phyloP scores from a whole-genome alignment of 306 rosid species.

The Notholithocarpus densiflorus region DNA sequence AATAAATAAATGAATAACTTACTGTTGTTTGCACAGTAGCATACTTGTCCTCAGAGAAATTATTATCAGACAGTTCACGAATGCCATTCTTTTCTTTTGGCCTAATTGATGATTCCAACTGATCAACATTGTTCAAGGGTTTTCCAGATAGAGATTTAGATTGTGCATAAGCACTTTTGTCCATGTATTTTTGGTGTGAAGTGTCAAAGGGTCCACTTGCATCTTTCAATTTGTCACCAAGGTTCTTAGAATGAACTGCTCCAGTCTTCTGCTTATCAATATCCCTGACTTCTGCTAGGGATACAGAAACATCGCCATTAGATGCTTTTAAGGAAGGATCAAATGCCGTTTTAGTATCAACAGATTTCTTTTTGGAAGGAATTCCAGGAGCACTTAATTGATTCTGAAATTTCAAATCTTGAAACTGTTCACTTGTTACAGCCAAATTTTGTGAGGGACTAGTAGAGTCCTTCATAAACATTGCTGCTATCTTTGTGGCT shows the following conservation, averaged over 20 bases:
- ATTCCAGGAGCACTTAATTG: slow-evolving; percentile 45
- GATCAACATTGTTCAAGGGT: slow-evolving; percentile 39
- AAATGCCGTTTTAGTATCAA: slow-evolving; percentile 46
- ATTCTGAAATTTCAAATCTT: slow-evolving; percentile 51
- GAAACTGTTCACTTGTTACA: slow-evolving; percentile 43
- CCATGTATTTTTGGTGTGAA: slow-evolving; percentile 53
- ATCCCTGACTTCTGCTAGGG: slow-evolving; percentile 52
- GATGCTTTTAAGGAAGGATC: slow-evolving; percentile 61
- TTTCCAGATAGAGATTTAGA: slow-evolving; percentile 68
- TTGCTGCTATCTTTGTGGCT: slow-evolving; percentile 48
- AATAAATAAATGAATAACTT: slow-evolving; percentile 31
- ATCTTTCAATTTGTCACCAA: slow-evolving; percentile 56
- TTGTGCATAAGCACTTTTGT: slow-evolving; percentile 56
- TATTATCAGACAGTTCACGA: slow-evolving; percentile 63
- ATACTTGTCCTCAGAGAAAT: slow-evolving; percentile 51
- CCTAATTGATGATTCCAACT: slow-evolving; percentile 42
- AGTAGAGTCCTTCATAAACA: slow-evolving; percentile 45
- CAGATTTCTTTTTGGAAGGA: slow-evolving; percentile 54
- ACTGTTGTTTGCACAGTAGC: slow-evolving; percentile 45
- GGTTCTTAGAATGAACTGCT: slow-evolving; percentile 50
- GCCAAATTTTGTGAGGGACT: slow-evolving; percentile 45
- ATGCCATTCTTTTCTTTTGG: slow-evolving; percentile 64
- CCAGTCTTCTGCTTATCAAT: slow-evolving; percentile 65
- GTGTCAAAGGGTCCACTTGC: slow-evolving; percentile 48
- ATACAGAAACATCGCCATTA: slow-evolving; percentile 48